These are phyloP conservation scores for Ustilago vetiveriae DNA, from an alignment of 1,284 basidiomycete genomes.

Conservation along the genomic window DNA sequence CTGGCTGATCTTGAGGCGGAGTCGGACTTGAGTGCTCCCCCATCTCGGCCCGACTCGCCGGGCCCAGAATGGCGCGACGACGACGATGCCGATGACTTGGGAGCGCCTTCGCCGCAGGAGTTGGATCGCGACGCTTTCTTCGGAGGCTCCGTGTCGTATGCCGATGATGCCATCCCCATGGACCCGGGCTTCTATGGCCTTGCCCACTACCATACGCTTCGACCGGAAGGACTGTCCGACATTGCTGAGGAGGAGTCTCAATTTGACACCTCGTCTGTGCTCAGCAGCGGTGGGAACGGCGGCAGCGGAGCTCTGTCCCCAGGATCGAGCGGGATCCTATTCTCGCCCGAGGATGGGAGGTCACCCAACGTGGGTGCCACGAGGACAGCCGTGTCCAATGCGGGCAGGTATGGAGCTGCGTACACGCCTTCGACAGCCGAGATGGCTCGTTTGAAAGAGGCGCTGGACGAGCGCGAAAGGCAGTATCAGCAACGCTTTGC, in stretches of 20 bases:
- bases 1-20: conserved; percentile 40
- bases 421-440: conserved; percentile 35
- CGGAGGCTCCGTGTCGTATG: conserved; percentile 26
- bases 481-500: conserved; percentile 33
- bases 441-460: conserved; percentile 39
- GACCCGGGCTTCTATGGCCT: conserved; percentile 47
- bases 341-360: conserved; percentile 17
- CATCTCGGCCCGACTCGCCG: conserved; percentile 27
- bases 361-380: conserved; percentile 15
- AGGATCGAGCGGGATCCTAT: conserved; percentile 9
- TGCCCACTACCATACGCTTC: conserved; percentile 44
- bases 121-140: conserved; percentile 30
- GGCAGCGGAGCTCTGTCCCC: conserved; percentile 17
- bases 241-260: conserved; percentile 58
- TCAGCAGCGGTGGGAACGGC: conserved; percentile 35
- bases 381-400: conserved; percentile 1
- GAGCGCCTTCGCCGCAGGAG: conserved; percentile 19
- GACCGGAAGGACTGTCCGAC: conserved; percentile 54
- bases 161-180: conserved; percentile 43
- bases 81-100: conserved; percentile 22
- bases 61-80: conserved; percentile 12
- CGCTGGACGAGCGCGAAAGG: conserved; percentile 39
- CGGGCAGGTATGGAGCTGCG: conserved; percentile 9
- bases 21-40: conserved; percentile 21
- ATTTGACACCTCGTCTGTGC: conserved; percentile 33